Percentiles rank a stretch among this genome's conserved stretches.
Evolutionary conservation across 202 grass and related monocot species (phyloP).

Genomic region (Bolboschoenoplectus hybrid): DNA sequence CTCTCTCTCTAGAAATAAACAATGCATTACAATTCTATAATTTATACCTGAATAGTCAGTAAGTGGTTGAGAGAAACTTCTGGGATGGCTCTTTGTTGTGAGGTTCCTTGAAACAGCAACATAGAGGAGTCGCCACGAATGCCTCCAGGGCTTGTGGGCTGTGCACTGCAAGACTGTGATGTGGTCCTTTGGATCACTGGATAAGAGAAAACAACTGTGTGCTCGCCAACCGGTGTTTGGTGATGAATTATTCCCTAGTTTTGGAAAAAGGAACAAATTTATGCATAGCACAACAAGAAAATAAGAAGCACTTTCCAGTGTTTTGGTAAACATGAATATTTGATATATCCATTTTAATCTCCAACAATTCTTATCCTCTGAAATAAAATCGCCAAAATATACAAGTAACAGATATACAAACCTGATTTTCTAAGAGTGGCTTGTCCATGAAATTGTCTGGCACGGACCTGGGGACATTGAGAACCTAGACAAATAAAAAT

Average conservation of each 20-base stretch:
- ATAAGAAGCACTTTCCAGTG: background rate
- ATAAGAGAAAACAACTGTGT: background rate
- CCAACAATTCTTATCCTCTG: background rate
- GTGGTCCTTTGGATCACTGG: background rate
- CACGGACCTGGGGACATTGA: background rate
- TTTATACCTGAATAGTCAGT: background rate
- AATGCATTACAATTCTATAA: background rate
- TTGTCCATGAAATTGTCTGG: background rate
- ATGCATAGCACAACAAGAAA: background rate
- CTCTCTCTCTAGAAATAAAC: background rate
- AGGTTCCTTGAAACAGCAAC: background rate
- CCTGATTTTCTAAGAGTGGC: background rate
- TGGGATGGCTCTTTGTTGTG: background rate
- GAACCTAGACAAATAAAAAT: constrained; percentile 30
- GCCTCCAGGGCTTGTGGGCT: background rate
- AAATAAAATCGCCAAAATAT: background rate
- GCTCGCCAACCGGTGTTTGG: background rate
- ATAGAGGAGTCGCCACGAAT: background rate
- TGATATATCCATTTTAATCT: constrained; percentile 1
- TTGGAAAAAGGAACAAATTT: background rate
- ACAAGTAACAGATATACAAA: constrained; percentile 7
- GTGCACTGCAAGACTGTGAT: background rate
- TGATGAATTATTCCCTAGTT: constrained; percentile 18
- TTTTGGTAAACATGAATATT: background rate
- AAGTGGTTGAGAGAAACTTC: background rate